Evolutionary conservation across 2,329 filamentous ascomycete genomes (phyloP), one percentile per base, ranked within the genome.

Genomic region (Acarospora socialis): DNA sequence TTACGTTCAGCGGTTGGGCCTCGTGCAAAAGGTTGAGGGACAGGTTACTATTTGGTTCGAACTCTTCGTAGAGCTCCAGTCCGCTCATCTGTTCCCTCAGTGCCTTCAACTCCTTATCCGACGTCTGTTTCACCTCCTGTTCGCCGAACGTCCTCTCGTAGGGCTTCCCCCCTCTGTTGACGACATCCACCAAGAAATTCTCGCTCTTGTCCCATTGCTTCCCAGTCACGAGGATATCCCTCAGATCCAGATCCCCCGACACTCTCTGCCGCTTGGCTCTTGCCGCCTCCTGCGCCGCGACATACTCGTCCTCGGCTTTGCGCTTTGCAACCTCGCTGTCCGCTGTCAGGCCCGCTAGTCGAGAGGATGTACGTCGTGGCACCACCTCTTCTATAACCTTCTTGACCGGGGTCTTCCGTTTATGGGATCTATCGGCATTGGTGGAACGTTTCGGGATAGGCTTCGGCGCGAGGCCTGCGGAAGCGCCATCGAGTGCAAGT

Each of bases 71-170:
- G 0, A 98, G 51, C 40, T 77, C 64, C 13, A 98, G 54, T 0
- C 70, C 65, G 38, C 72, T 77, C 78, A 95, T 86, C 27, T 74
- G 75, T 50, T 81, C 64, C 19, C 87, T 64, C 33, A 94, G 43
- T 0, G 69, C 68, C 48, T 77, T 80, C 5, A 95, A 49, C 14
- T 77, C 75, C 45, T 80, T 75, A 47, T 93, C 76, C 0, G 70
- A 76, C 0, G 82, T 92, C 40, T 82, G 73, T 38, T 77, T 75
- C 4, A 90, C 68, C 52, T 93, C 81, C 1, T 86, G 75, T n/a
- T 80, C 74, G 0, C 73, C 77, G 48, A 95, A 95, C 0, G 87
- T 95, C 13, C 83, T 66, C 33, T 83, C 68, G 28, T 87, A 82
- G 0, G 84, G 83, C 42, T 80, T 74, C 1, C 84, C 82, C 2